Base-by-base conservation (phyloP, 768 basidiomycete genomes). In the Thelephora aurantiotincta region DNA sequence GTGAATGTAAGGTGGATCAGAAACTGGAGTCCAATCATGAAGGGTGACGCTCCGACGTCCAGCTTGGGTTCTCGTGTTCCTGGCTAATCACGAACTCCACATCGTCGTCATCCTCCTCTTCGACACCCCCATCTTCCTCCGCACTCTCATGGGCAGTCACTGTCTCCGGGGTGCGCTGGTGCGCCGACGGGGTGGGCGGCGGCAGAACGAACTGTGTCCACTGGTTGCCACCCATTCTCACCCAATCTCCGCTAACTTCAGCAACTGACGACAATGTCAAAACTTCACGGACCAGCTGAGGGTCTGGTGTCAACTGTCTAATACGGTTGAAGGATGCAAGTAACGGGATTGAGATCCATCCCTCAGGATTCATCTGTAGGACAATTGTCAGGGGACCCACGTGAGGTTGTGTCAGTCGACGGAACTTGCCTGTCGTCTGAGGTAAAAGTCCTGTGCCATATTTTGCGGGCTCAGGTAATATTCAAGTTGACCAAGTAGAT, bases 401-500 rank as follows among this genome's bases (percentile, higher is more conserved):
- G 38, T n/a, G 9, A 41, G 18, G 18, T 9, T 41, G 43, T 22
- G 16, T 36, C 41, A 13, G 36, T 30, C 26, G 9, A n/a, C 53
- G 51, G 43, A 30, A 69, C 80, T 58, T 55, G 87, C 90, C 66
- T 77, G 70, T 64, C 80, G 73, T 46, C 89, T 73, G 33, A 97
- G 68, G 65, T 74, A 94, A 54, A 84, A 72, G 61, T 97, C 92
- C 59, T 80, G 77, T n/a, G 75, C 83, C 66, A 97, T 71, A 59
- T 94, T 96, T 60, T 96, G 81, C 48, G 82, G 70, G 55, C 89
- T 88, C 54, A 97, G 70, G 66, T 94, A 97, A 62, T 90, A 96
- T 64, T 94, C 93, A 45, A 94, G 65, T 62, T 94, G 85, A 1
- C 77, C 81, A 38, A 94, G 72, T 22, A 94, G 67, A 59, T 74